Evolutionary conservation across 768 basidiomycete species (phyloP), one percentile per base, ranked within the genome.

Genomic region (Cytidiella melzeri): DNA sequence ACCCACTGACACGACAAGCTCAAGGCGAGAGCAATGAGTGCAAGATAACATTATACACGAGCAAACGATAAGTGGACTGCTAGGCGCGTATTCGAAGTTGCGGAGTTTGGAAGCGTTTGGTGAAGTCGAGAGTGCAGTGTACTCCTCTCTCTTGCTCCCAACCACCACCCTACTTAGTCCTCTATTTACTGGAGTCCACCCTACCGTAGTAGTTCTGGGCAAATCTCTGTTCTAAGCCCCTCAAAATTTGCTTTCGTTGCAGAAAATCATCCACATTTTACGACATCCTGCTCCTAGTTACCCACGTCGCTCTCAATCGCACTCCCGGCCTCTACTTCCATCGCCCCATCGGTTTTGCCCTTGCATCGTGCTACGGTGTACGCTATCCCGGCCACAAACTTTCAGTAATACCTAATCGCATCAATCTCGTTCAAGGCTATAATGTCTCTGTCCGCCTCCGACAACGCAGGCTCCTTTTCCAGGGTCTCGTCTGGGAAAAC

Each of bases 391-490:
- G 50, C 60, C 7, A 34, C 58, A 55, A 61, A 67, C 62, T 57
- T 68, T 66, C 64, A 63, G 60, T 90, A 90, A 90, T 91, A 79
- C 78, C 76, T 90, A 90, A 88, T 88, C 80, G 69, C 76, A 78
- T 69, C 68, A 72, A 72, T 69, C 72, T 71, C 71, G 70, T 75
- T 73, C 56, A 46, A 67, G 64, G 69, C 71, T 86, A 85, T 85
- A 87, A 92, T 92, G 89, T 90, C 89, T 75, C 82, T 91, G 79
- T 88, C 88, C 67, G 80, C 87, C 67, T 75, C 78, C 66, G 86
- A 89, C 80, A 85, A 79, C 76, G 80, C 77, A 73, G 75, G 75
- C 73, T 77, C 86, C 72, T 89, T 85, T 79, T 77, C 84, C 60
- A 83, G 87, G 75, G 81, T 78, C 65, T 75, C 86, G 56, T 84